A percentile compares a stretch with the other conserved stretches of the same genome.
These are phyloP conservation scores for Cicer cuneatum DNA, from an alignment of 306 rosid genomes.

Conservation along the genomic window DNA sequence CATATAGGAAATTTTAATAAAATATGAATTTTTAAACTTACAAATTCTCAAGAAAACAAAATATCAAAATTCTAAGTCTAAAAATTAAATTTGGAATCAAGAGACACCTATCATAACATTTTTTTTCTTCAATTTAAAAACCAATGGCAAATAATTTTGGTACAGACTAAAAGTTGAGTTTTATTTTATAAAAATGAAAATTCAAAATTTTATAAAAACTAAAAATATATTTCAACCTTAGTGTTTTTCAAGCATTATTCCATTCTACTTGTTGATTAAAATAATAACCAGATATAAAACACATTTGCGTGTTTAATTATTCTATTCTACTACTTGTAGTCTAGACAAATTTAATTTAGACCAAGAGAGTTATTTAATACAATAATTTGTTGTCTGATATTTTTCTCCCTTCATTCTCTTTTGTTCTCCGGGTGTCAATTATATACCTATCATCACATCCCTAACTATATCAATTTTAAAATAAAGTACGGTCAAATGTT, in stretches of 20 bases:
- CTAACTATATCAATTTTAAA: background rate
- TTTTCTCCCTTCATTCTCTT: constrained; percentile 2
- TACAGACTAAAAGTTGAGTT: no score
- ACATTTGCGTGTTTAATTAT: background rate
- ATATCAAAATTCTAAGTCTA: no score
- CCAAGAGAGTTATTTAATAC: background rate
- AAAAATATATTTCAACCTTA: no score
- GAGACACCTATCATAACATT: no score
- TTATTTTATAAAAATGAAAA: no score
- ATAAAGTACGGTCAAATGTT: constrained; percentile 21
- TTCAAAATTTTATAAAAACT: no score
- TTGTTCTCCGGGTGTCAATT: background rate
- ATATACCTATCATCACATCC: background rate
- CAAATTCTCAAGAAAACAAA: no score
- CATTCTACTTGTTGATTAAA: background rate
- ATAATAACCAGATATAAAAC: background rate
- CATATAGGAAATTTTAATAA: no score
- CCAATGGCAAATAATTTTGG: no score
- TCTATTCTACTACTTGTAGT: background rate
- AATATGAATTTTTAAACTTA: no score
- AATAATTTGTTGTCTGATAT: background rate
- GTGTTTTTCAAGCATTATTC: background rate
- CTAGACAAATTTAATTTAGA: background rate
- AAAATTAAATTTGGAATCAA: no score
- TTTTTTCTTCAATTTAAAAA: no score